Conservation (phyloP, 495 filamentous ascomycete species). For the Aspergillus sclerotiicarbonarius region DNA sequence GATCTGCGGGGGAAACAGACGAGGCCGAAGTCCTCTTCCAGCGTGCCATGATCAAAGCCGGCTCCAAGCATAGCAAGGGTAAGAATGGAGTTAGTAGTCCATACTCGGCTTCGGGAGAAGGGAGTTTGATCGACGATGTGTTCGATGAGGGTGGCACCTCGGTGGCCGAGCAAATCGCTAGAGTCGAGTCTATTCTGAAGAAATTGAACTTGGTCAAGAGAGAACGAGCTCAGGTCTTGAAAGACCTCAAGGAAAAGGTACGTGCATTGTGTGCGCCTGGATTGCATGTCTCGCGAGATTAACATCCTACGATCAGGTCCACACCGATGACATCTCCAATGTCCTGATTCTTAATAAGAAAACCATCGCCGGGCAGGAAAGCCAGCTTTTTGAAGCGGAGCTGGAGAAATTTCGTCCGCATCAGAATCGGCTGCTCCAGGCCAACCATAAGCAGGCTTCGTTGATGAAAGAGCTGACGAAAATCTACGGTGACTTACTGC, state of each 20-base stretch:
- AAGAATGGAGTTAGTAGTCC: constrained; percentile 64
- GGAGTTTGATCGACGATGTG: constrained; percentile 84
- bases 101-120: constrained; percentile 54
- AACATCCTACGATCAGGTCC: constrained; percentile 57
- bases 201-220: constrained; percentile 88
- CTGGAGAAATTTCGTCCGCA: constrained; percentile 95
- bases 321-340: constrained; percentile 94
- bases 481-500: constrained; percentile 81
- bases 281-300: constrained; percentile 2
- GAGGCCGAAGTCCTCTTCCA: constrained; percentile 89
- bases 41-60: constrained; percentile 70
- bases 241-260: constrained; percentile 97
- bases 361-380: constrained; percentile 77
- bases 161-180: constrained; percentile 84
- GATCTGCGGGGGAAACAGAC: constrained; percentile 79
- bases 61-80: constrained; percentile 58
- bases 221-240: constrained; percentile 85
- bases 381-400: constrained; percentile 86
- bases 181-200: constrained; percentile 88
- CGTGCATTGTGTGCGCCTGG: constrained; percentile 12
- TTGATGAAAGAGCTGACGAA: constrained; percentile 93
- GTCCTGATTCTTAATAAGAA: constrained; percentile 98
- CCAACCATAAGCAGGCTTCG: constrained; percentile 88
- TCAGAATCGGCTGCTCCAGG: constrained; percentile 85
- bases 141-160: constrained; percentile 75